Conservation (phyloP, 2,329 filamentous ascomycete genomes). For the Hypoxylon sp. region DNA sequence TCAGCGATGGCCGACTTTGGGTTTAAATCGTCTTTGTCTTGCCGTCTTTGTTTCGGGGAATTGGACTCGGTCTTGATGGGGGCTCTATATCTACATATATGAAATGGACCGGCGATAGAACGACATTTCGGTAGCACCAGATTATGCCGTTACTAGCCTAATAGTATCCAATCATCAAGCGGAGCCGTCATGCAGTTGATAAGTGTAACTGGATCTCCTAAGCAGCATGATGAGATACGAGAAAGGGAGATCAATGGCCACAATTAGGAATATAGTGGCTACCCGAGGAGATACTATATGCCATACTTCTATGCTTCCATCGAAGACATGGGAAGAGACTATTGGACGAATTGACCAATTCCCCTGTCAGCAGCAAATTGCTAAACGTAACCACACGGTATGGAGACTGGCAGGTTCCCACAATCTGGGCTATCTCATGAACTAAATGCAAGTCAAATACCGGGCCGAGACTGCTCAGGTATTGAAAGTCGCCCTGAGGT, state of each 20-base stretch:
- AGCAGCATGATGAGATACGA: constrained; percentile 13
- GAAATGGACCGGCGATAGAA: constrained; percentile 10
- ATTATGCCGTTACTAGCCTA: constrained; percentile 23
- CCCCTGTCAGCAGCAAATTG: not conserved
- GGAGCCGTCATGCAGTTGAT: constrained; percentile 18
- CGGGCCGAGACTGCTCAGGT: constrained; percentile 32
- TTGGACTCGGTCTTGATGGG: constrained; percentile 6
- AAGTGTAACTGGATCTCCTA: constrained; percentile 19
- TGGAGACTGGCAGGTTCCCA: constrained; percentile 9
- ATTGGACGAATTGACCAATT: constrained; percentile 7
- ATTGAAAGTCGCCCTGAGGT: not conserved
- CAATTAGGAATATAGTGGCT: constrained; percentile 6
- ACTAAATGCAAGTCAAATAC: constrained; percentile 15
- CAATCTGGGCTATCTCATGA: constrained; percentile 17
- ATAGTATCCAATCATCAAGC: constrained; percentile 32
- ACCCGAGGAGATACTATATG: constrained; percentile 2
- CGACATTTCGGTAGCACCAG: constrained; percentile 19
- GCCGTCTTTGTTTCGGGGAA: constrained; percentile 11
- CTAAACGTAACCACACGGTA: constrained; percentile 3
- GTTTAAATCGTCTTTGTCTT: constrained; percentile 1
- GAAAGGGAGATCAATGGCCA: constrained; percentile 1
- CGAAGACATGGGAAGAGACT: constrained; percentile 12
- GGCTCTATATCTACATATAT: constrained; percentile 19
- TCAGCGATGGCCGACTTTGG: not conserved
- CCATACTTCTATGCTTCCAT: constrained; percentile 3